Percentiles rank a stretch among this genome's conserved stretches.
Conservation (phyloP, 805 yeast genomes). For the Starmerella stigmatis region DNA sequence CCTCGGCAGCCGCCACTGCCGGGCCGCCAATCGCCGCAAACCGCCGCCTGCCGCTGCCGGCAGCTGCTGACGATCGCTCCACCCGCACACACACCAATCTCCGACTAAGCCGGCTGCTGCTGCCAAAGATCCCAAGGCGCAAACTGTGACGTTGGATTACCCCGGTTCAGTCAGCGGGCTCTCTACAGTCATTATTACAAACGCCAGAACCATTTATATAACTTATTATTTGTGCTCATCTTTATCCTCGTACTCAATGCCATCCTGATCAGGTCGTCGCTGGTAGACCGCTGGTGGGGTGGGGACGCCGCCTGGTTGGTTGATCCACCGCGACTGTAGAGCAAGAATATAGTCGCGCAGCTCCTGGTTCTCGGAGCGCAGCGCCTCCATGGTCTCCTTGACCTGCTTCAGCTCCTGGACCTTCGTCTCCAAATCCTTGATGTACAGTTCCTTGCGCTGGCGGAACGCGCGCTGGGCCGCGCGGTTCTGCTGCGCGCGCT, state of each 20-base stretch:
- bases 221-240: slow-evolving; percentile 22
- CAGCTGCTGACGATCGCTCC: too few relatives aligned
- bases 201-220: neutral
- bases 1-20: too few relatives aligned
- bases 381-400: slow-evolving; percentile 53
- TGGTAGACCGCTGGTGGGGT: slow-evolving; percentile 35
- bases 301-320: slow-evolving; percentile 39
- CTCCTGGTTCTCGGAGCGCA: slow-evolving; percentile 59
- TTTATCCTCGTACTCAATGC: slow-evolving; percentile 26
- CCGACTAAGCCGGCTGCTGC: slow-evolving; percentile 5
- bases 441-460: slow-evolving; percentile 67
- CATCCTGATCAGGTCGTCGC: slow-evolving; percentile 24
- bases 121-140: neutral
- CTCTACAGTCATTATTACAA: slow-evolving; percentile 2
- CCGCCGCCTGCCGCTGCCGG: too few relatives aligned
- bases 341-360: slow-evolving; percentile 63
- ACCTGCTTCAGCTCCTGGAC: slow-evolving; percentile 54
- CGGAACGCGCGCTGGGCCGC: slow-evolving; percentile 88
- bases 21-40: too few relatives aligned
- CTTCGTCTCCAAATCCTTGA: slow-evolving; percentile 66
- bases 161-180: neutral
- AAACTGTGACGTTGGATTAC: neutral
- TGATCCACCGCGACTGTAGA: slow-evolving; percentile 56
- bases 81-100: too few relatives aligned
- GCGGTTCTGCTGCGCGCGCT: slow-evolving; percentile 86